Base-by-base conservation (phyloP, 2,329 filamentous ascomycete genomes). In the Penicillium hesseltinei region DNA sequence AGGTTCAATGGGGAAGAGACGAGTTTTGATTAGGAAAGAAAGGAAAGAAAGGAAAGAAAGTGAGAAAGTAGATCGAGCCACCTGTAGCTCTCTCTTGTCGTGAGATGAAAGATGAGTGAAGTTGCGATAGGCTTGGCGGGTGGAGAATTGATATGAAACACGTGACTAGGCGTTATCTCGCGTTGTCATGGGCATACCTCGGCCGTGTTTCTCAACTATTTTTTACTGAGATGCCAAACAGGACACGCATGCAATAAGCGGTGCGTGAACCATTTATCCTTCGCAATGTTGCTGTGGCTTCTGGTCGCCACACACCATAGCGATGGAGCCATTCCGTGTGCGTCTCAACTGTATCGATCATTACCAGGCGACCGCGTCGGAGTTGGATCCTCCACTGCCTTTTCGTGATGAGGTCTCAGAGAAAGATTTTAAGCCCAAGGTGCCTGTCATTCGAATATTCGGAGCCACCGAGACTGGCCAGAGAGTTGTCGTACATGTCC, bases 341-440 rank as follows among this genome's bases (percentile, higher is more conserved):
- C 89, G 92, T 67, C 81, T 99, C 71, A 97, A 99, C 74, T 96
- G 91, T 79, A 88, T 99, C 78, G 94, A 99, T 76, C 88, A 94
- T 74, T 99, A 97, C 74, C 92, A 96, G 77, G 85, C 88, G 40
- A 81, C 81, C 11, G 89, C 92, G 19, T 90, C 91, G 50, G 82
- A 83, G 64, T 88, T 94, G 73, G 92, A 97, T 75, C 91, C 92
- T 62, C 82, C 85, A 61, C 81, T 97, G 63, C 85, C 88, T 60
- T 86, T 85, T 65, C 84, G 85, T 71, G 78, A 85, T 63, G 83
- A 79, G 27, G 80, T 79, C 47, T 84, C 82, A 21, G 82, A 87
- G 67, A 76, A 83, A 58, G 78, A 81, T 61, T 86, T 85, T 58
- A 83, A 85, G 35, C 88, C 90, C 10, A 88, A 86, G 62, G 86